Base-by-base conservation (phyloP, 1,284 basidiomycete genomes). In the Sporisorium sorghi region DNA sequence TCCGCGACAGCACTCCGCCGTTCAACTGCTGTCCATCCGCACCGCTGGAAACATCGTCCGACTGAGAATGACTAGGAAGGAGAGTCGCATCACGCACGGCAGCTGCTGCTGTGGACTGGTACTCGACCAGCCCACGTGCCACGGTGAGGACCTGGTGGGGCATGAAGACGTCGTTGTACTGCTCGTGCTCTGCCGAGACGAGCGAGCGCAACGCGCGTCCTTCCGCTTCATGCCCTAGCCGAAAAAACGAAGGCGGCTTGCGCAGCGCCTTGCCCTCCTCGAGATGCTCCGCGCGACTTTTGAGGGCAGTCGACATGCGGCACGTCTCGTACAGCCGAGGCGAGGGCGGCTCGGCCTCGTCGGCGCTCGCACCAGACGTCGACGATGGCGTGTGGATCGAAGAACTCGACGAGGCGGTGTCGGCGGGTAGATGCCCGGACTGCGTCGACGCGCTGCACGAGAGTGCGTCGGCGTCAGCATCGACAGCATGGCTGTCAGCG, bases 211-310 rank as follows among this genome's bases (percentile, higher is more conserved):
- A 54, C 30, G 30, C 49, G 50, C 59, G 73, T 58, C 73, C 73
- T 68, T 72, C 64, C 58, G 44, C 73, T 76, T 76, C 73, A 76
- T 76, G 73, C 73, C 73, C 73, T 56, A 72, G 73, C 73, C 55
- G 73, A 76, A 76, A 76, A 76, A 61, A 72, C 73, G 73, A 71
- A 33, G 68, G 67, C 30, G 61, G 55, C 42, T 75, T 65, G 28
- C 54, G 46, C 46, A 76, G 60, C 17, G 47, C 58, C 35, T 71
- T 63, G 39, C 68, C 68, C 32, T 67, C 64, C 28, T 58, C 60
- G 10, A 68, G 42, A 40, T 59, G 58, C 50, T 64, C 56, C 15
- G 64, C 61, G 8, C 58, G 52, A 44, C 52, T 67, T 44, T 67
- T 60, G 60, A 71, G 60, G 33, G 67, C 61, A 3, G 55, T 66